Evolutionary conservation across 148 eudicot genomes (phyloP).

Genomic region (Silene conica): DNA sequence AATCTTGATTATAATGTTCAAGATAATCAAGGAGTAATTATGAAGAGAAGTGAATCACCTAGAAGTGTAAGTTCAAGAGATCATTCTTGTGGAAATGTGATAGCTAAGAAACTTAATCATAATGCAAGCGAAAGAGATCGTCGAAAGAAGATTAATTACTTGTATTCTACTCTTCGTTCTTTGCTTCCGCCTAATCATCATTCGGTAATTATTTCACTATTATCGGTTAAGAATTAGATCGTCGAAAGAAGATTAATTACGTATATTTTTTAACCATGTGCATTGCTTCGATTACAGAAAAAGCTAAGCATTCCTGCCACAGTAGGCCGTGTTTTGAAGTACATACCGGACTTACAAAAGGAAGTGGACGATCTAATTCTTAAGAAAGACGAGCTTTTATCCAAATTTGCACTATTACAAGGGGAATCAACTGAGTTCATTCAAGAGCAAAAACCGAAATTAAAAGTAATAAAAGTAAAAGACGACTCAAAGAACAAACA

Average conservation of each 20-base stretch:
- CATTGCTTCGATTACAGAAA: slow-evolving; percentile 39
- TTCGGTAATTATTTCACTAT: slow-evolving; percentile 23
- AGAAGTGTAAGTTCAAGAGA: slow-evolving; percentile 14
- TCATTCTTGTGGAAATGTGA: neutral
- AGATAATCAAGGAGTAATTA: neutral
- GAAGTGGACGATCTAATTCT: slow-evolving; percentile 45
- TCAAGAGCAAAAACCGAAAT: slow-evolving; percentile 4
- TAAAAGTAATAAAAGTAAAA: neutral
- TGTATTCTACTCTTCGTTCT: slow-evolving; percentile 48
- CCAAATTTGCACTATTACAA: slow-evolving; percentile 11
- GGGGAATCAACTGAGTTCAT: neutral
- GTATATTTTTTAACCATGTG: too few species aligned
- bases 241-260: too few species aligned
- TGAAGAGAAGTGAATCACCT: slow-evolving; percentile 10
- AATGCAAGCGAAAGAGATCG: slow-evolving; percentile 72
- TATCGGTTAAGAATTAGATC: too few species aligned
- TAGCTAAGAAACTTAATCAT: slow-evolving; percentile 51
- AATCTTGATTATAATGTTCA: slow-evolving; percentile 5
- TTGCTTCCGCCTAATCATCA: slow-evolving; percentile 44
- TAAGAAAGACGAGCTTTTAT: slow-evolving; percentile 40
- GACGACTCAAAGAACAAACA: neutral
- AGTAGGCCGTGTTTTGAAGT: slow-evolving; percentile 52
- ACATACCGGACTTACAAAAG: slow-evolving; percentile 74
- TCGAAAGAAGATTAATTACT: slow-evolving; percentile 48
- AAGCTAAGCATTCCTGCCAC: slow-evolving; percentile 70